Evolutionary conservation across 306 rosid species (phyloP).

Genomic region (Dryas alaskensis): DNA sequence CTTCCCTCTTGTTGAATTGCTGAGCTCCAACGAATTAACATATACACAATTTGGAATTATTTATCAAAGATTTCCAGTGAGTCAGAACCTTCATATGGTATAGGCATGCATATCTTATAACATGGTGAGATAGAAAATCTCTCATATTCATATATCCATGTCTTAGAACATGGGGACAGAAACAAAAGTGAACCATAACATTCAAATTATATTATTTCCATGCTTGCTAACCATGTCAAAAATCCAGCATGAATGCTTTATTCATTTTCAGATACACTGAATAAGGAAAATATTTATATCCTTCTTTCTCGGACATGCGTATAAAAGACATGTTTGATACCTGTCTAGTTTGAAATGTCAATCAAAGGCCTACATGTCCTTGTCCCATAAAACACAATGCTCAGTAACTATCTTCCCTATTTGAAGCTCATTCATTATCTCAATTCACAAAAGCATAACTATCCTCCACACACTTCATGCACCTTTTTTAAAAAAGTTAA

Average conservation of each 20-base stretch:
- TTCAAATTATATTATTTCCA: not conserved
- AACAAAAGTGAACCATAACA: not conserved
- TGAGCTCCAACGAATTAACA: not conserved
- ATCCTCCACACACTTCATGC: not conserved
- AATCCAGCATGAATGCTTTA: not conserved
- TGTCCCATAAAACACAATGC: not conserved
- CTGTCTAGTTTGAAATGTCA: not conserved
- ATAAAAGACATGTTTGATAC: not conserved
- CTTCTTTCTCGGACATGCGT: not conserved
- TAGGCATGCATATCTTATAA: not conserved
- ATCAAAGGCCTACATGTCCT: not conserved
- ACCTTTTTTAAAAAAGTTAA: not conserved
- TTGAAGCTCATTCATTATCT: not conserved
- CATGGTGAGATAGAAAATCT: not conserved
- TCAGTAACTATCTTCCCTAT: not conserved
- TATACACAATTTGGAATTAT: not conserved
- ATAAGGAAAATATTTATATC: too few species aligned
- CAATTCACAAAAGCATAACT: not conserved
- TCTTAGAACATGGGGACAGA: not conserved
- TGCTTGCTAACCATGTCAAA: not conserved
- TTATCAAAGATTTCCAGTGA: not conserved
- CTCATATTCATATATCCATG: not conserved
- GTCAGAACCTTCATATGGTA: not conserved
- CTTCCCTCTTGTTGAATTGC: not conserved
- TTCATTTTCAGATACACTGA: not conserved